phyloP scores from a whole-genome alignment of 352 stramenopile genomes.

The Blastocystis sp. region DNA sequence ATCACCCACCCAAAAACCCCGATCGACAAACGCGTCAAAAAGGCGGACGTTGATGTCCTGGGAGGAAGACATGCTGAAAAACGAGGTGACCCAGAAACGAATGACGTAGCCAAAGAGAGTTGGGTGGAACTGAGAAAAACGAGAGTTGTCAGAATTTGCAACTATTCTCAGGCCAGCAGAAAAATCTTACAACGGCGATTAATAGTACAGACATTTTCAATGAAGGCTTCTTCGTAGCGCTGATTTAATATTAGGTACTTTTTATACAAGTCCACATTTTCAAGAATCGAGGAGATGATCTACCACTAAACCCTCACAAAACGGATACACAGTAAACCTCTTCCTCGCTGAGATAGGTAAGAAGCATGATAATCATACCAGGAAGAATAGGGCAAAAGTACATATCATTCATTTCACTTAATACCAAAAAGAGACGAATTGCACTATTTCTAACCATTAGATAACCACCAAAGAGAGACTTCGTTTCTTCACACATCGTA shows the following conservation, averaged over 20 bases:
- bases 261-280: neutral
- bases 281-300: slow-evolving; percentile 43
- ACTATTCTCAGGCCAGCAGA: neutral
- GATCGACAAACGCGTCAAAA: neutral
- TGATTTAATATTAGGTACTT: slow-evolving; percentile 50
- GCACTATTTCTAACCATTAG: slow-evolving; percentile 4
- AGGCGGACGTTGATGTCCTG: neutral
- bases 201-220: neutral
- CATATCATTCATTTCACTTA: slow-evolving; percentile 52
- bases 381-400: slow-evolving; percentile 35
- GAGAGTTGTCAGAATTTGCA: slow-evolving; percentile 7
- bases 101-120: slow-evolving; percentile 28
- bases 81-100: neutral
- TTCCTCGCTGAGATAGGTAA: neutral
- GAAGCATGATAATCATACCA: neutral
- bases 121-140: neutral
- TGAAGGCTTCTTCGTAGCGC: slow-evolving; percentile 42
- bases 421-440: slow-evolving; percentile 39
- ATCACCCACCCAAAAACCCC: neutral
- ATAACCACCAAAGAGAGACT: neutral
- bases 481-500: neutral
- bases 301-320: neutral
- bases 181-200: neutral
- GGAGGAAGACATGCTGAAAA: neutral
- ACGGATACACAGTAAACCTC: slow-evolving; percentile 20